These are phyloP conservation scores for Pyrenochaeta sp. DNA, from an alignment of 2,329 filamentous ascomycete genomes.

Conservation along the genomic window DNA sequence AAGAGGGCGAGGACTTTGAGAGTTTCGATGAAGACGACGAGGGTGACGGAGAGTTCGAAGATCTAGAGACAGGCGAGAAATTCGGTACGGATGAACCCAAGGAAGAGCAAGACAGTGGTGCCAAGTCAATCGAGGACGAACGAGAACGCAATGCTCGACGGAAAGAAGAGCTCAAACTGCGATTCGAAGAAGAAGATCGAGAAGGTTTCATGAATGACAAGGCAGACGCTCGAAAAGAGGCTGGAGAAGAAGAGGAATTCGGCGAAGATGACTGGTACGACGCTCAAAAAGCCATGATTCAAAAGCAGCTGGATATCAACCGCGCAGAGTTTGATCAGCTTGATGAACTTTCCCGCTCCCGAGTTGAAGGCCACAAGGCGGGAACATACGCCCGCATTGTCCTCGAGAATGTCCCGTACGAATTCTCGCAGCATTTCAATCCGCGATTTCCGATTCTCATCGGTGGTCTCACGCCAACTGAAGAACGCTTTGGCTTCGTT, in stretches of 20 bases:
- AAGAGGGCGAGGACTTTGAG: slow-evolving; percentile 63
- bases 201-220: slow-evolving; percentile 95
- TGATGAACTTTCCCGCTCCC: slow-evolving; percentile 80
- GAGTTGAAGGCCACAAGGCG: slow-evolving; percentile 88
- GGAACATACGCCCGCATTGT: slow-evolving; percentile 94
- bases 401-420: slow-evolving; percentile 85
- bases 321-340: slow-evolving; percentile 88
- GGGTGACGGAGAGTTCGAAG: slow-evolving; percentile 83
- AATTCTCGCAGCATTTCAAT: slow-evolving; percentile 86
- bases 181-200: slow-evolving; percentile 97
- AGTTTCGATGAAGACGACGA: slow-evolving; percentile 67
- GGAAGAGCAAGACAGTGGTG: slow-evolving; percentile 53
- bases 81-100: slow-evolving; percentile 52
- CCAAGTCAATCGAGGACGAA: slow-evolving; percentile 77
- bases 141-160: slow-evolving; percentile 87
- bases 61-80: slow-evolving; percentile 79
- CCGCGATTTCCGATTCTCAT: slow-evolving; percentile 84
- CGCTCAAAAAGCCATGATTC: slow-evolving; percentile 89
- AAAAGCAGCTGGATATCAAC: slow-evolving; percentile 97
- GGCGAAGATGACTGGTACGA: slow-evolving; percentile 99
- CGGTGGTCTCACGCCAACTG: slow-evolving; percentile 89
- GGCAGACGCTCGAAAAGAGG: slow-evolving; percentile 74
- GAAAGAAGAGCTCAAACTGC: slow-evolving; percentile 92
- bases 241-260: slow-evolving; percentile 76
- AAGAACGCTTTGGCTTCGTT: slow-evolving; percentile 94